These are phyloP conservation scores for Draba incana DNA, from an alignment of 345 rosid genomes.

Conservation along the genomic window DNA sequence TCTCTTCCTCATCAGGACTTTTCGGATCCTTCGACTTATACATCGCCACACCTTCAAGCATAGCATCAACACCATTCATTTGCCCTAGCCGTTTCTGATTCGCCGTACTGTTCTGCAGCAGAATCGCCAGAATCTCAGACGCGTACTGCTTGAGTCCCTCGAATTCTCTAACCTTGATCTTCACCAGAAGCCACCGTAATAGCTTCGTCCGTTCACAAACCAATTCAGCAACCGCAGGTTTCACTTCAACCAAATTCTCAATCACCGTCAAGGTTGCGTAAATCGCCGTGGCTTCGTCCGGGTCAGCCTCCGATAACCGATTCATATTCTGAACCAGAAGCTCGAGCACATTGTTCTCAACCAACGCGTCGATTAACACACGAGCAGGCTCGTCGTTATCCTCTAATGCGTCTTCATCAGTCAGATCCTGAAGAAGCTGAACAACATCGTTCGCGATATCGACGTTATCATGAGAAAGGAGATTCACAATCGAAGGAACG, in stretches of 20 bases:
- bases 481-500: constrained; percentile 76
- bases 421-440: constrained; percentile 82
- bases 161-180: constrained; percentile 84
- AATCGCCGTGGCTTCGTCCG: constrained; percentile 80
- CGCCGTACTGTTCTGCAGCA: constrained; percentile 77
- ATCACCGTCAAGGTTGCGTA: constrained; percentile 75
- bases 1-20: constrained; percentile 91
- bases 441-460: constrained; percentile 93
- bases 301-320: constrained; percentile 74
- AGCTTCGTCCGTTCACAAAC: constrained; percentile 89
- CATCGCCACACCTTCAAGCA: constrained; percentile 90
- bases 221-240: constrained; percentile 83
- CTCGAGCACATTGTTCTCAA: constrained; percentile 88
- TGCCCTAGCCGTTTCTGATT: constrained; percentile 92
- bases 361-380: constrained; percentile 64
- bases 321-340: constrained; percentile 88
- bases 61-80: constrained; percentile 96
- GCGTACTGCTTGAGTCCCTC: constrained; percentile 93
- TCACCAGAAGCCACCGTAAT: constrained; percentile 73
- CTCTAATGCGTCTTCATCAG: constrained; percentile 88
- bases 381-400: constrained; percentile 88
- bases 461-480: constrained; percentile 83
- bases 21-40: constrained; percentile 93
- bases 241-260: constrained; percentile 94
- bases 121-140: constrained; percentile 87